phyloP scores from a whole-genome alignment of 345 rosid genomes.

The Stellera chamaejasme region DNA sequence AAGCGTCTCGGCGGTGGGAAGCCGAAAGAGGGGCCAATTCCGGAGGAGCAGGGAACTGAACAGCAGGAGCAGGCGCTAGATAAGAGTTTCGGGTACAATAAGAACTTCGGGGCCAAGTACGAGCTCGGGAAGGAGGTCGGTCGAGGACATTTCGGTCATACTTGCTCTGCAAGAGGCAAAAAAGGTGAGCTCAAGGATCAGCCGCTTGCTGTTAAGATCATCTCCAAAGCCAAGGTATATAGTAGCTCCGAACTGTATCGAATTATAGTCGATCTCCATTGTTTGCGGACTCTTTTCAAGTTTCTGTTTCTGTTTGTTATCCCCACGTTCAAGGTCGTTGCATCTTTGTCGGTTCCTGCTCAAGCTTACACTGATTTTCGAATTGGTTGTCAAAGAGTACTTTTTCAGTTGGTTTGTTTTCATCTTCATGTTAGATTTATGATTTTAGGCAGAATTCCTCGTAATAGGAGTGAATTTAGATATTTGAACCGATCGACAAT shows the following conservation, averaged over 20 bases:
- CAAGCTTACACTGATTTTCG: no score
- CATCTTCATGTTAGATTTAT: no score
- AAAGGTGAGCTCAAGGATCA: conserved; percentile 59
- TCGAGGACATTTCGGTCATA: conserved; percentile 76
- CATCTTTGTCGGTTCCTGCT: no score
- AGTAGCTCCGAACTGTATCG: no score
- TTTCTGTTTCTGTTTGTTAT: background rate
- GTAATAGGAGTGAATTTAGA: no score
- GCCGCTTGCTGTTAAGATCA: conserved; percentile 60
- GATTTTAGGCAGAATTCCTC: no score
- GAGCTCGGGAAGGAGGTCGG: conserved; percentile 72
- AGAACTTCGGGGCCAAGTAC: conserved; percentile 64
- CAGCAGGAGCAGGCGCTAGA: conserved; percentile 47
- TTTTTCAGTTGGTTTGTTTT: no score
- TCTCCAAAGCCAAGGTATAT: conserved; percentile 60
- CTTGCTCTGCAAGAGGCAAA: conserved; percentile 58
- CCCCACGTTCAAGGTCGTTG: no score
- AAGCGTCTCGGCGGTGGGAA: conserved; percentile 59
- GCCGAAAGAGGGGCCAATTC: conserved; percentile 69
- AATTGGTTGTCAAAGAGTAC: no score
- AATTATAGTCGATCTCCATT: no score
- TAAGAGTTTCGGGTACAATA: conserved; percentile 60
- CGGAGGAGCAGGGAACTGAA: conserved; percentile 33
- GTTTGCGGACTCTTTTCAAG: no score
- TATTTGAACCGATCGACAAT: no score